Evolutionary conservation across 148 eudicot species (phyloP).

Genomic region (Cornus kousa): DNA sequence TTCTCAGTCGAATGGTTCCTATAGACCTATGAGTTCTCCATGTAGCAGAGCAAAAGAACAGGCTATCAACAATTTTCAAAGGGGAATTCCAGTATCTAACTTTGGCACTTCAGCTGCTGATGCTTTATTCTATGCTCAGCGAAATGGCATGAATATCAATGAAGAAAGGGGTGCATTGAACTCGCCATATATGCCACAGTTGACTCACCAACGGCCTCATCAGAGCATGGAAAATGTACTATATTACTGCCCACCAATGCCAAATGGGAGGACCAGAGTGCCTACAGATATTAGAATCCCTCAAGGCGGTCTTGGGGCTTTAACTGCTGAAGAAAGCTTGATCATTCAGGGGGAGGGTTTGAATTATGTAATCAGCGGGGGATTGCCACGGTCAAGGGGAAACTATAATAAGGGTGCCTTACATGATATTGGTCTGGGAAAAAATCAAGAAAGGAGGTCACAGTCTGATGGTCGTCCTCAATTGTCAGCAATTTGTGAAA

Average conservation of each 20-base stretch:
- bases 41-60: constrained; percentile 2
- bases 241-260: constrained; percentile 8
- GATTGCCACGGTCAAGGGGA: constrained; percentile 17
- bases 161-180: constrained; percentile 19
- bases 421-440: constrained; percentile 15
- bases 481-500: constrained; percentile 10
- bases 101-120: constrained; percentile 11
- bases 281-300: constrained; percentile 19
- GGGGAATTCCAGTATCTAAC: constrained; percentile 17
- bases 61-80: constrained; percentile 8
- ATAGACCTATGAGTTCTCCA: constrained; percentile 13
- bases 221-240: constrained; percentile 13
- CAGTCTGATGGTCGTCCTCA: constrained; percentile 3
- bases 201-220: constrained; percentile 12
- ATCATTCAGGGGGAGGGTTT: constrained; percentile 30
- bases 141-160: constrained; percentile 16
- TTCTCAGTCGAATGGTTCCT: constrained; percentile 7
- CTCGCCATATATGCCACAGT: constrained; percentile 15
- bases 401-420: neutral
- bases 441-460: constrained; percentile 17
- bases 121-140: constrained; percentile 15
- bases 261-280: constrained; percentile 18
- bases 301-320: constrained; percentile 20
- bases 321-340: constrained; percentile 28
- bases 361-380: constrained; percentile 18